Evolutionary conservation across 2,329 filamentous ascomycete genomes (phyloP), one percentile per base, ranked within the genome.

Genomic region (Neonectria magnoliae): DNA sequence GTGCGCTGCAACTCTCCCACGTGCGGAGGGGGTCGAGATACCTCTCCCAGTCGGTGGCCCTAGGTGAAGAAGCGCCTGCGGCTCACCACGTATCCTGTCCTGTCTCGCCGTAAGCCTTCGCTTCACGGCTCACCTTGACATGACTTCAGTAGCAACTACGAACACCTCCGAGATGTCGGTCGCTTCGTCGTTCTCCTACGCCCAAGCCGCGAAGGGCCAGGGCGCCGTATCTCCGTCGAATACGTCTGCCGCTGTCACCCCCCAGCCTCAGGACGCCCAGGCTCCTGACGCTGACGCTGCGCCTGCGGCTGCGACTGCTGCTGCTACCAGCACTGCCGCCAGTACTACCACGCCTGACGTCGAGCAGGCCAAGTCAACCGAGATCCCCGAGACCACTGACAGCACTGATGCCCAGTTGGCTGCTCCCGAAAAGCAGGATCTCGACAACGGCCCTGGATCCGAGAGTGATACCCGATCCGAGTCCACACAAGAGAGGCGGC

Each of bases 131-230:
- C 58, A 60, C 60, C 52, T 73, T 75, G 67, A 71, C 70, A 73
- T 76, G 73, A 71, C 71, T 65, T 71, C 73, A 63, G 68, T 72
- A 70, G 70, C 71, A 45, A 67, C 71, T 58, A 62, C 71, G 55
- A 73, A 70, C 61, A 71, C 71, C 61, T 73, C 70, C 71, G 75
- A 79, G 64, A 88, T 88, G 87, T 85, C 86, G 69, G 79, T 80
- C 63, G 73, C 87, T 68, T 84, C 88, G 66, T 84, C 88, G 36
- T 97, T 98, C 78, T 98, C 95, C 65, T 98, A 98, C 81, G 95
- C 95, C 75, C 94, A 97, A 86, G 95, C 95, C 76, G 95, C 95
- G 65, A 96, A 96, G 80, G 93, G 94, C 76, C 87, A 91, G 74
- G 82, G 87, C 68, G 66, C 77, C 60, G 65, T 74, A 58, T 73